Base-by-base conservation (phyloP, 2,329 filamentous ascomycete genomes). In the Alternaria atra region DNA sequence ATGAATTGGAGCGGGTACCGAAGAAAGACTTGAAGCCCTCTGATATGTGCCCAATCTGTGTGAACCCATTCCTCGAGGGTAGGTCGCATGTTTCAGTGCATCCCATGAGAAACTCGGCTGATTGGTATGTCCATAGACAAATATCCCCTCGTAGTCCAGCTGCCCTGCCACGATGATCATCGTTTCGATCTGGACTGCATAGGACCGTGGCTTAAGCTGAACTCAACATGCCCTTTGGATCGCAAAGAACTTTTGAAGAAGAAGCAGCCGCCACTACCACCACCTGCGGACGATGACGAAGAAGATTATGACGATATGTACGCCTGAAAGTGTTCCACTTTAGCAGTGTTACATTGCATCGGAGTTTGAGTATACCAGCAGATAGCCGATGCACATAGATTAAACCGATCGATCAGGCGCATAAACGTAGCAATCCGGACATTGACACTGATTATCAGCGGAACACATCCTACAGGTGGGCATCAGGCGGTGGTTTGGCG, bases 121-220 rank as follows among this genome's bases (percentile, higher is more conserved):
- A 76, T 56, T 44, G 54, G 50, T 43, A 5, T 43, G 15, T 60
- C 53, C 43, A 58, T 58, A 83, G 81, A 89, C 65, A 66, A 83
- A 44, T 87, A 89, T 67, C 87, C 88, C n/a, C 83, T 90, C 17
- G 85, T 90, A 35, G 87, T 90, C 46, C 82, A 83, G 29, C 74
- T 90, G 32, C 86, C 87, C 9, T 90, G 88, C 66, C 86, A 89
- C 72, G 80, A 84, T 15, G 84, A 84, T 37, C 88, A 90, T 73
- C 70, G 86, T 20, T 90, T 89, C 75, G 88, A 90, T 76, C 74
- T 90, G 27, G 87, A 90, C 68, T 90, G 88, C 74, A 86, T 90
- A 62, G 78, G 83, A 59, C 87, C 88, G 0, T 90, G 88, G 88
- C 76, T 90, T 64, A 84, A 88, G 65, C 79, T 90, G 56, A 86